Percentiles rank a stretch among this genome's conserved stretches.
phyloP scores from a whole-genome alignment of 352 stramenopile genomes.

The Hyaloperonospora brassicae region DNA sequence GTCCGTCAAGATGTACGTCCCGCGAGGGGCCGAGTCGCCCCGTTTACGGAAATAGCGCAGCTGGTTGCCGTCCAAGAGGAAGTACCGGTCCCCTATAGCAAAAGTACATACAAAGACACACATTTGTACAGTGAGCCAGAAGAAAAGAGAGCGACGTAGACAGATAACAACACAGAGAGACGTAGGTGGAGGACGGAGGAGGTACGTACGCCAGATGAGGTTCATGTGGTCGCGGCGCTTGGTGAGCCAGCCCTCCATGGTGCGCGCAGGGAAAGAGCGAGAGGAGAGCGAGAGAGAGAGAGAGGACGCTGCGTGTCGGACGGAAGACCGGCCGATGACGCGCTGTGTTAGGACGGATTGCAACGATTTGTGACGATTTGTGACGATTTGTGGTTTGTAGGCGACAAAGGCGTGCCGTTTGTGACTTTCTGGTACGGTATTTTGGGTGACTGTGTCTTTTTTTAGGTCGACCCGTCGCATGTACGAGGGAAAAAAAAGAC shows the following conservation, averaged over 20 bases:
- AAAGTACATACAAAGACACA: constrained; percentile 6
- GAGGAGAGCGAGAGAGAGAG: constrained; percentile 5
- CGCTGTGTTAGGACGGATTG: constrained; percentile 1
- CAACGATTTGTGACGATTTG: constrained; percentile 13
- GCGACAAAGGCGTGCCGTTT: too few relatives aligned
- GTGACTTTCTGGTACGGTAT: too few relatives aligned
- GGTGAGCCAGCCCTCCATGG: constrained; percentile 84
- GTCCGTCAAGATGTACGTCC: constrained; percentile 82
- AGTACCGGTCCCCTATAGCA: constrained; percentile 72
- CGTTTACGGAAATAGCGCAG: constrained; percentile 84
- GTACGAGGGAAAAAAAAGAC: too few relatives aligned
- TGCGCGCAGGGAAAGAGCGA: constrained; percentile 2
- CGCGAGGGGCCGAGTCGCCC: constrained; percentile 66
- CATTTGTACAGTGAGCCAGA: not conserved
- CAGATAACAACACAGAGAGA: not conserved
- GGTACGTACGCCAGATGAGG: constrained; percentile 78
- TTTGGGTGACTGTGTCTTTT: too few relatives aligned
- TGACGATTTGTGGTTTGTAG: not conserved
- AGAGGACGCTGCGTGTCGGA: not conserved
- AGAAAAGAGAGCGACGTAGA: not conserved
- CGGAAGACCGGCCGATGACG: not conserved
- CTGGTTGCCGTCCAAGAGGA: constrained; percentile 80
- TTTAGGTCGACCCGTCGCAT: too few relatives aligned
- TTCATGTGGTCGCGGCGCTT: constrained; percentile 88
- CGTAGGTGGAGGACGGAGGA: constrained; percentile 2